A percentile compares a stretch with the other conserved stretches of the same genome.
These are phyloP conservation scores for Sordariomycetes sp. DNA, from an alignment of 2,329 filamentous ascomycete species.

Conservation along the genomic window DNA sequence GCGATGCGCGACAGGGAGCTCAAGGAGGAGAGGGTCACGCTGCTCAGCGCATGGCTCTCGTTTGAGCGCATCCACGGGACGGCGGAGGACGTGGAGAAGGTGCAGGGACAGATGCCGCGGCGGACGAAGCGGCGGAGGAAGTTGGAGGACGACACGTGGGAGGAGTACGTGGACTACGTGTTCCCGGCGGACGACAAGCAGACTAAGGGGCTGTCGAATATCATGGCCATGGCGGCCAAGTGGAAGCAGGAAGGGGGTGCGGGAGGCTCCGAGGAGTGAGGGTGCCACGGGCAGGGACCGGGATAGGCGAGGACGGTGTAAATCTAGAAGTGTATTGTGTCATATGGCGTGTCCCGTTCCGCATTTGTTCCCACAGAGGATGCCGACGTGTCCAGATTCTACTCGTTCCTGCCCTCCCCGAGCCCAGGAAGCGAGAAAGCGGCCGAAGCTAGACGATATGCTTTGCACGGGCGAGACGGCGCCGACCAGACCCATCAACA, in stretches of 20 bases:
- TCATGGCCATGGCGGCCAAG: slow-evolving; percentile 75
- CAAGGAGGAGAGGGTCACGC: slow-evolving; percentile 85
- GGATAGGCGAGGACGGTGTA: background rate
- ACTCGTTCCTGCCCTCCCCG: too few species aligned
- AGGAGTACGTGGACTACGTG: slow-evolving; percentile 95
- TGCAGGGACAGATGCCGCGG: slow-evolving; percentile 89
- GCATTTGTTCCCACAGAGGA: too few species aligned
- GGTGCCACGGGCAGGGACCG: background rate
- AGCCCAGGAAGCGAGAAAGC: too few species aligned
- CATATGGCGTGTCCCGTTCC: too few species aligned
- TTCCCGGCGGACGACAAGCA: slow-evolving; percentile 93
- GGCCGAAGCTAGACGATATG: too few species aligned
- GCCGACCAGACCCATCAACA: too few species aligned
- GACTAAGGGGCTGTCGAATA: slow-evolving; percentile 69
- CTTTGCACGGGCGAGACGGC: too few species aligned
- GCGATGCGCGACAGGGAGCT: slow-evolving; percentile 82
- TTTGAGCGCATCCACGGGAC: slow-evolving; percentile 84
- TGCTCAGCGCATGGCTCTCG: slow-evolving; percentile 84
- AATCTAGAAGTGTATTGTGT: background rate
- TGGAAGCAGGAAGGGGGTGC: slow-evolving; percentile 63
- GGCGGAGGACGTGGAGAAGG: slow-evolving; percentile 63
- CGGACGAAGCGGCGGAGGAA: slow-evolving; percentile 86
- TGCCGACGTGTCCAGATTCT: too few species aligned
- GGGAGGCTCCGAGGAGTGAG: background rate
- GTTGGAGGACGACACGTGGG: slow-evolving; percentile 84